Evolutionary conservation across 2,329 filamentous ascomycete species (phyloP).

Genomic region (Pseudogymnoascus sp.): DNA sequence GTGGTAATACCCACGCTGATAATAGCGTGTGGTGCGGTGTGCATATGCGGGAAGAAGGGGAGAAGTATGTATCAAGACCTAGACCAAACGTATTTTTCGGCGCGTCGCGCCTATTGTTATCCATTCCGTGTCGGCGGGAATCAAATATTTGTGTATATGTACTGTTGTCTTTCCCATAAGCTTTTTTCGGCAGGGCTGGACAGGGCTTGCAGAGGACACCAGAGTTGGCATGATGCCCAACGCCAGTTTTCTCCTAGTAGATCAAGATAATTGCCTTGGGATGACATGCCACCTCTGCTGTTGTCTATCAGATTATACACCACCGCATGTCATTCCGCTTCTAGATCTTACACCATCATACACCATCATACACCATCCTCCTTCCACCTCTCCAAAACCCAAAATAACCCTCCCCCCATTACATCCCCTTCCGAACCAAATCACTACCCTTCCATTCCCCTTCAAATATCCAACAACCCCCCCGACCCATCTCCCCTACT

Average conservation of each 20-base stretch:
- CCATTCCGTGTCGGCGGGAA: no score
- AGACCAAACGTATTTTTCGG: constrained; percentile 1
- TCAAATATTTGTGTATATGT: no score
- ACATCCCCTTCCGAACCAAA: neutral
- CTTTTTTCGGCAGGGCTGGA: no score
- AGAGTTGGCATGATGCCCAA: neutral
- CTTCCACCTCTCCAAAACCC: neutral
- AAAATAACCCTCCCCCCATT: neutral
- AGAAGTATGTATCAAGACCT: neutral
- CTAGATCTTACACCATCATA: neutral
- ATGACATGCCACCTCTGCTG: neutral
- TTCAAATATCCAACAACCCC: neutral
- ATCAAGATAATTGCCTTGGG: neutral
- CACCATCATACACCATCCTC: neutral
- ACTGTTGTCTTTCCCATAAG: no score
- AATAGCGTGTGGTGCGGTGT: neutral
- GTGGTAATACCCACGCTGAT: neutral
- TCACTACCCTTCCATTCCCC: neutral
- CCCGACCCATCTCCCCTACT: neutral
- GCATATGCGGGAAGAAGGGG: neutral
- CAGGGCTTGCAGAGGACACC: neutral
- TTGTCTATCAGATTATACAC: neutral
- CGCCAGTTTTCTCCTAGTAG: neutral
- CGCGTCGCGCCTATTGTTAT: neutral
- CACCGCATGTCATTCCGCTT: neutral